Evolutionary conservation across 1,284 basidiomycete species (phyloP), one percentile per base, ranked within the genome.

Genomic region (Lignosus rhinocerotis): DNA sequence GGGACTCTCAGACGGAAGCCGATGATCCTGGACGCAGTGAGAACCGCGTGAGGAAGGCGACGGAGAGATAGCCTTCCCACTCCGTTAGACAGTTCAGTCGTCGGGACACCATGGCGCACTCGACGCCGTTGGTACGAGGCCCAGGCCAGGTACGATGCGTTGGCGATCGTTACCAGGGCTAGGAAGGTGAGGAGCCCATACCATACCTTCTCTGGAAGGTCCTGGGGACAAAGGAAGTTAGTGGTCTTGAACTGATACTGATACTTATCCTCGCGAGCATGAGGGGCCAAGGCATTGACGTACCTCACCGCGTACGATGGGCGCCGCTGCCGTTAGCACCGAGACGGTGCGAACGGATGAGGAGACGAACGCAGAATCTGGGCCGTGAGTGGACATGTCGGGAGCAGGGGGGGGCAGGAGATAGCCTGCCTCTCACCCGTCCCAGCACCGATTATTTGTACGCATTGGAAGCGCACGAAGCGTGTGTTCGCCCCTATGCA

Each of bases 1-100:
- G 70, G 72, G 32, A 73, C 47, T 17, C 67, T 58, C 62, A 66
- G 65, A 30, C 72, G 70, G 55, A 69, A 70, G 9, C 65, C 63
- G n/a, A 68, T 30, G 36, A 74, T 70, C 5, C 70, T 65, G 16
- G 53, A 66, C 4, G 63, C 66, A 14, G 70, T 62, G 12, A 70
- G 57, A 6, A 66, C 43, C 7, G 72, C 71, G 8, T 60, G 59
- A 0, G 68, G 67, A 6, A 71, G 25, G 7, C 67, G 60, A 9
- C 60, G 33, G n/a, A 68, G 41, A 2, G 63, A 66, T 14, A 51
- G 41, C 36, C 46, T 39, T 34, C 55, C 41, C 3, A 36, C 16
- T 16, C 36, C 30, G 3, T 41, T 50, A 10, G 21, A 17, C 7
- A 51, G 1, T 8, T 31, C 10, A 8, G 36, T 32, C 3, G 48